Evolutionary conservation across 257 asterid species (phyloP).

Genomic region (Primulina huaijiensis): DNA sequence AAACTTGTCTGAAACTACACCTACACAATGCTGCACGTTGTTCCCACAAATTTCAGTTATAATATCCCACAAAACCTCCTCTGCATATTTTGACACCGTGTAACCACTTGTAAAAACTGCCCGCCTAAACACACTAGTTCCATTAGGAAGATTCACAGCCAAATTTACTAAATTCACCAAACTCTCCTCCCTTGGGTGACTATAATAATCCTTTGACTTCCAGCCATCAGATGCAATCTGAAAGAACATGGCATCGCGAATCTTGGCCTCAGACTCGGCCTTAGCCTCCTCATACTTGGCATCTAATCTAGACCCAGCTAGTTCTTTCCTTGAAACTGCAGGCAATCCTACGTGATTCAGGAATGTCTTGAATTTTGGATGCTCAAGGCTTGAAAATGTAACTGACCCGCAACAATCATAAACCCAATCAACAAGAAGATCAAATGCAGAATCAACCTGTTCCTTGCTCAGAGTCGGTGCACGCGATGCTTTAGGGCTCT

Average conservation of each 20-base stretch:
- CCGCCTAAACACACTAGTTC: slow-evolving; percentile 69
- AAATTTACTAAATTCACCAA: slow-evolving; percentile 72
- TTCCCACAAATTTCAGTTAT: slow-evolving; percentile 77
- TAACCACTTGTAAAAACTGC: slow-evolving; percentile 69
- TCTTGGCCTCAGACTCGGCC: slow-evolving; percentile 72
- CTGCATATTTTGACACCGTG: slow-evolving; percentile 69
- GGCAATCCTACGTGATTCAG: slow-evolving; percentile 82
- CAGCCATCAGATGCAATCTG: slow-evolving; percentile 88
- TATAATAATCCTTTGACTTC: slow-evolving; percentile 42
- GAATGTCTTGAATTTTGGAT: slow-evolving; percentile 84
- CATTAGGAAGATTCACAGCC: slow-evolving; percentile 89
- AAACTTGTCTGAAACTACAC: slow-evolving; percentile 89
- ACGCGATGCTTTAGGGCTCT: slow-evolving; percentile 73
- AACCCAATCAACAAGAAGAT: slow-evolving; percentile 81
- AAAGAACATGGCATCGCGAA: slow-evolving; percentile 95
- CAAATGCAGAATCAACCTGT: slow-evolving; percentile 70
- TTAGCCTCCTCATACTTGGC: slow-evolving; percentile 62
- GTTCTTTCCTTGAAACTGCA: slow-evolving; percentile 51
- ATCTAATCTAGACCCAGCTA: slow-evolving; percentile 63
- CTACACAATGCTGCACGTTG: slow-evolving; percentile 70
- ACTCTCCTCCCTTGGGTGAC: slow-evolving; percentile 46
- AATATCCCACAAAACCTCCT: slow-evolving; percentile 83
- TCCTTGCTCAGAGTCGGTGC: slow-evolving; percentile 58
- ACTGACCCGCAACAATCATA: slow-evolving; percentile 88
- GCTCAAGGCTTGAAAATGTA: slow-evolving; percentile 76